Percentiles rank a stretch among this genome's conserved stretches.
Evolutionary conservation across 176 grass and related monocot genomes (phyloP).

Genomic region (Oryza glaberrima): DNA sequence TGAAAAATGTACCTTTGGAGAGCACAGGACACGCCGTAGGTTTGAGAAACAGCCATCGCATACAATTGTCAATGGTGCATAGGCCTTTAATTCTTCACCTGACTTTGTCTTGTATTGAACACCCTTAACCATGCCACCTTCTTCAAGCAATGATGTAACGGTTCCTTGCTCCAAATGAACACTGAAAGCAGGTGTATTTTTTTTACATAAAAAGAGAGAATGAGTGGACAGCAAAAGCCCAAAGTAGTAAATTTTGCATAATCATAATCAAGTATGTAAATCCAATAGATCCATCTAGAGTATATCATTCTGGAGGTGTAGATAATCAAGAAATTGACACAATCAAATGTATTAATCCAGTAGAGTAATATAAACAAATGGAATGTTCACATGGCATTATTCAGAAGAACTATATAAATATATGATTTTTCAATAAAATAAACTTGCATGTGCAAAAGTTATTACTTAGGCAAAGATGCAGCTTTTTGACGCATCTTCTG

Average conservation of each 20-base stretch:
- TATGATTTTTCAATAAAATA: neutral
- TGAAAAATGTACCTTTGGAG: conserved; percentile 69
- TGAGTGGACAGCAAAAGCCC: neutral
- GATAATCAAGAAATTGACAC: neutral
- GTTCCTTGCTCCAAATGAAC: conserved; percentile 95
- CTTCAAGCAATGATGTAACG: conserved; percentile 87
- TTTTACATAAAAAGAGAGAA: neutral
- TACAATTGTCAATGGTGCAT: conserved; percentile 90
- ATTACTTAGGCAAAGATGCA: conserved; percentile 81
- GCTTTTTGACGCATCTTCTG: conserved; percentile 91
- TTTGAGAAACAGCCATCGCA: conserved; percentile 99
- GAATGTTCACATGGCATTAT: no score
- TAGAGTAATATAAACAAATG: no score
- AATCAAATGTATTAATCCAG: no score
- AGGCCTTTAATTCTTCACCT: conserved; percentile 77
- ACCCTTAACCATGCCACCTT: conserved; percentile 86
- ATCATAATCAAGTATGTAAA: neutral
- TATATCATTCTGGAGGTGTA: neutral
- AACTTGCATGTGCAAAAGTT: neutral
- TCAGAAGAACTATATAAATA: conserved; percentile 10
- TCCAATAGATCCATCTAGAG: neutral
- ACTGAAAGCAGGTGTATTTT: conserved; percentile 41
- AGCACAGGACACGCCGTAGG: conserved; percentile 80
- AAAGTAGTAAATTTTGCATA: conserved; percentile 1
- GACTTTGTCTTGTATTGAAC: conserved; percentile 88